These are phyloP conservation scores for Annona squamosa DNA, from an alignment of 164 flowering plant species.

Conservation along the genomic window DNA sequence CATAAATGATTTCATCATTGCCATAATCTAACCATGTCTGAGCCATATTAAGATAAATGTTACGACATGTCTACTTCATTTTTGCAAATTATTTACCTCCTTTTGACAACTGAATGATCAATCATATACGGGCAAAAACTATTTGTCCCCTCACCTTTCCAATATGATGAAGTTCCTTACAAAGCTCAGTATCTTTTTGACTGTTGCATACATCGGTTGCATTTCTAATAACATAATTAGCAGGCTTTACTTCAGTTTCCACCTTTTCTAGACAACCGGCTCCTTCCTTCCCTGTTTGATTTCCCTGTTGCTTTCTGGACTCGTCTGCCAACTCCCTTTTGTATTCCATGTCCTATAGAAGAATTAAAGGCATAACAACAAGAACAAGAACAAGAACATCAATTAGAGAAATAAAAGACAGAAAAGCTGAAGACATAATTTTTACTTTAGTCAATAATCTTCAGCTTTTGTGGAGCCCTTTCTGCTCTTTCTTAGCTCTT, in stretches of 20 bases:
- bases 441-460: slow-evolving; percentile 6
- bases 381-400: neutral
- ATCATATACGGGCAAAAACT: neutral
- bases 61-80: too few species aligned
- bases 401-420: neutral
- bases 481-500: slow-evolving; percentile 38
- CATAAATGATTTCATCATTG: neutral
- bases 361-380: slow-evolving; percentile 1
- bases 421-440: neutral
- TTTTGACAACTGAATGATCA: too few species aligned
- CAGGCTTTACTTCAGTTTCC: slow-evolving; percentile 16
- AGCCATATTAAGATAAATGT: neutral
- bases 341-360: slow-evolving; percentile 32
- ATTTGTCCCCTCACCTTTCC: slow-evolving; percentile 27
- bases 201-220: slow-evolving; percentile 9
- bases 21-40: neutral
- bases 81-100: too few species aligned
- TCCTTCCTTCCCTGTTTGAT: slow-evolving; percentile 19
- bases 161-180: slow-evolving; percentile 13
- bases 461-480: slow-evolving; percentile 30
- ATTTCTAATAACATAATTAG: slow-evolving; percentile 11
- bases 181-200: slow-evolving; percentile 17
- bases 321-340: slow-evolving; percentile 26
- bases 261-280: slow-evolving; percentile 12
- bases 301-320: slow-evolving; percentile 18